Base-by-base conservation (phyloP, 768 basidiomycete genomes). In the Boletus fagicola region DNA sequence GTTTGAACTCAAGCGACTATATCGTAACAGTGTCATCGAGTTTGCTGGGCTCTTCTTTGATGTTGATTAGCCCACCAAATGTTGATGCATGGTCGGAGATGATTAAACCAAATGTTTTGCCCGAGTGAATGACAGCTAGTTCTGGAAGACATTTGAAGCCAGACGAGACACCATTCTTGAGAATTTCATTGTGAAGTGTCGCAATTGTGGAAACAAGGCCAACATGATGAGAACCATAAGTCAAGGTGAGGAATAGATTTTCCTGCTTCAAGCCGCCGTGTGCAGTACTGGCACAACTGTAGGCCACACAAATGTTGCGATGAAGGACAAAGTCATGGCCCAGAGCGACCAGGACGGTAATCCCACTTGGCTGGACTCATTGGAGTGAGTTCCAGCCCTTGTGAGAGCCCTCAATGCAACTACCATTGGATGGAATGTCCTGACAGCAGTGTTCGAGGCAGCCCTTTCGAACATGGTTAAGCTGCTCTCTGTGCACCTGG, bases 321-420 rank as follows among this genome's bases (percentile, higher is more conserved):
- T 59, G 56, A 2, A 64, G 60, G 1, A 72, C 63, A 43, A 63
- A 64, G 57, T 74, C 64, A 4, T 64, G 61, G 2, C 53, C n/a
- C 0, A 72, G 63, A 0, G 51, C 49, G 0, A 36, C 11, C 11
- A 72, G 52, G 7, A 62, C 55, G 2, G 46, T 59, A 0, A 74
- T 40, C 0, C 72, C 68, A 30, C 68, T 66, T 0, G 72, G 60
- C 35, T 33, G 33, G 1, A 33, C 12, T 13, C 13, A 1, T 33
- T 33, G 33, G 12, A 33, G 33, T 33, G 33, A 33, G 33, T 33
- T 33, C 33, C 13, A 33, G 33, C 33, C 33, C 33, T 33, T 33
- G 33, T 33, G 33, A 13, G 5, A 33, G 4, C 33, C 13, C 12
- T 13, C 13, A 4, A 33, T 33, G 5, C 33, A 1, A 33, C 33